Evolutionary conservation across 208 protist species (phyloP).

Genomic region (Blastocrithidia nonstop): DNA sequence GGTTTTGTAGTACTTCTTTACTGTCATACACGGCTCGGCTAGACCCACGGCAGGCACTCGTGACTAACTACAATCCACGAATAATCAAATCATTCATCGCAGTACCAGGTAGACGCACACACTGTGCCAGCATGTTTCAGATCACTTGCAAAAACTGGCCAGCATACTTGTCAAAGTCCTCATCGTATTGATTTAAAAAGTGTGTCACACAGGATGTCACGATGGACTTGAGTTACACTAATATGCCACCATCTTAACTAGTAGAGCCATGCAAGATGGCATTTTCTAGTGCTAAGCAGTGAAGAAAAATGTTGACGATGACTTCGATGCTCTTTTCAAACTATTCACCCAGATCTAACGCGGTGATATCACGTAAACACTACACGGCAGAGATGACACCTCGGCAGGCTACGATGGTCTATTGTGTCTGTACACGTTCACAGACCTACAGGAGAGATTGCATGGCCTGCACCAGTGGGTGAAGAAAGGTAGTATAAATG

Average conservation of each 20-base stretch:
- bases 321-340: slow-evolving; percentile 77
- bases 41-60: slow-evolving; percentile 57
- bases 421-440: slow-evolving; percentile 6
- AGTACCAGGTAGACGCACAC: too few species aligned
- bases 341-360: slow-evolving; percentile 90
- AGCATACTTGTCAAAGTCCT: slow-evolving; percentile 84
- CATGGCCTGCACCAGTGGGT: slow-evolving; percentile 12
- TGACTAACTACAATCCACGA: slow-evolving; percentile 82
- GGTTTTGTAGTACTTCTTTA: slow-evolving; percentile 39
- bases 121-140: slow-evolving; percentile 73
- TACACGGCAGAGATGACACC: slow-evolving; percentile 48
- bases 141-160: slow-evolving; percentile 73
- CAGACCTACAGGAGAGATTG: slow-evolving; percentile 6
- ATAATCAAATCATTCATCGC: slow-evolving; percentile 78
- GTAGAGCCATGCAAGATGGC: slow-evolving; percentile 8
- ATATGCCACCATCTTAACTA: slow-evolving; percentile 1
- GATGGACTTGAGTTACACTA: slow-evolving; percentile 75
- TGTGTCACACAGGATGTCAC: slow-evolving; percentile 82
- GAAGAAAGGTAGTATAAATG: slow-evolving; percentile 38
- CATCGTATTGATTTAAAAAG: slow-evolving; percentile 87
- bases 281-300: slow-evolving; percentile 34
- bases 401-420: slow-evolving; percentile 12
- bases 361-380: slow-evolving; percentile 66
- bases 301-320: slow-evolving; percentile 45
- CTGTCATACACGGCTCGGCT: slow-evolving; percentile 68